phyloP scores from a whole-genome alignment of 331 rosid genomes.

The Pyracantha coccinea region DNA sequence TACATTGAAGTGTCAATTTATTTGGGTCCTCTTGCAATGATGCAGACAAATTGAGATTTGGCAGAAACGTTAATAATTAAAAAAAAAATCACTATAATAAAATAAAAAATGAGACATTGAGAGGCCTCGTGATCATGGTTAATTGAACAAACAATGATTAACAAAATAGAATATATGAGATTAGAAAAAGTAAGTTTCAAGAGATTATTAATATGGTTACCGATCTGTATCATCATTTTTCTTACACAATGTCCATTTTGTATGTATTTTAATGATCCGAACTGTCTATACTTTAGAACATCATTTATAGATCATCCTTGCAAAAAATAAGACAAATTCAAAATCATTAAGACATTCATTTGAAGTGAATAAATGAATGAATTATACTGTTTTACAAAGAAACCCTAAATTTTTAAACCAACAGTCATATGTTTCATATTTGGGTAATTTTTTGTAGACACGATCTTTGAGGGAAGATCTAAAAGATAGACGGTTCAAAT shows the following conservation, averaged over 20 bases:
- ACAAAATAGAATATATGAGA: neutral
- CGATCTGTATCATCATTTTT: too few relatives aligned
- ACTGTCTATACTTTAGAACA: too few relatives aligned
- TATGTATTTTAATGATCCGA: too few relatives aligned
- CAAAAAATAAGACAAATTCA: neutral
- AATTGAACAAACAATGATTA: neutral
- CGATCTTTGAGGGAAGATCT: too few relatives aligned
- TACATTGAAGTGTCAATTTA: conserved; percentile 8
- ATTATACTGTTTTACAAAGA: too few relatives aligned
- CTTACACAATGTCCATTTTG: too few relatives aligned
- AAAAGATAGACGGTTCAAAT: too few relatives aligned
- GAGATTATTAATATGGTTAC: neutral
- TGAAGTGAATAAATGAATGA: too few relatives aligned
- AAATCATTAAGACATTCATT: neutral
- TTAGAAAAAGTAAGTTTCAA: neutral
- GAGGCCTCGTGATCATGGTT: conserved; percentile 13
- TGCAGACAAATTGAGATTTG: conserved; percentile 8
- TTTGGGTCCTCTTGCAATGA: conserved; percentile 5
- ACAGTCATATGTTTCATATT: too few relatives aligned
- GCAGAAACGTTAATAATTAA: neutral
- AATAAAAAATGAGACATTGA: neutral
- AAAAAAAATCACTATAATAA: neutral
- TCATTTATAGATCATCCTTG: too few relatives aligned
- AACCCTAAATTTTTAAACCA: too few relatives aligned
- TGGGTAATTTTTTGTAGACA: too few relatives aligned